Conservation (phyloP, 371 early-diverging fungal genomes). For the Rhizopus microsporus region DNA sequence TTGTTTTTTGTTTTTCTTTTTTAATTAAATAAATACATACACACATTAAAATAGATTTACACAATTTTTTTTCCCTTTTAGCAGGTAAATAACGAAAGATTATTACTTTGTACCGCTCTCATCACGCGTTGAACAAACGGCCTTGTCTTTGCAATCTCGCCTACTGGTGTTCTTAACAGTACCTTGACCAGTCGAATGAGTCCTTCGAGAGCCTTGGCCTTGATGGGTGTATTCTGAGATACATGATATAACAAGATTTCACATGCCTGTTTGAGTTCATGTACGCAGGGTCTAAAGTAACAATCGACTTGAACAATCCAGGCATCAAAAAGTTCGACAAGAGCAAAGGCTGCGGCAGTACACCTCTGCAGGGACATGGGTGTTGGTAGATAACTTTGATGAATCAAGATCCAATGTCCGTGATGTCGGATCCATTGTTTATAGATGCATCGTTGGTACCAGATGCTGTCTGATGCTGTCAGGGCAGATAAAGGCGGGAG, state of each 20-base stretch:
- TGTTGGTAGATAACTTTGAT: slow-evolving; percentile 47
- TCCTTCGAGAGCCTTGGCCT: slow-evolving; percentile 31
- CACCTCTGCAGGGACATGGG: slow-evolving; percentile 44
- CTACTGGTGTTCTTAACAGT: slow-evolving; percentile 40
- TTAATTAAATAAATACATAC: too few relatives aligned
- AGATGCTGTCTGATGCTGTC: slow-evolving; percentile 8
- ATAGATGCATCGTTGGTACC: slow-evolving; percentile 38
- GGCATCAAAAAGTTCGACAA: slow-evolving; percentile 41
- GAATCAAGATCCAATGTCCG: slow-evolving; percentile 52
- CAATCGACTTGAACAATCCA: slow-evolving; percentile 44
- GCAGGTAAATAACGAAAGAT: background rate
- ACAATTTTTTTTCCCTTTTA: too few relatives aligned
- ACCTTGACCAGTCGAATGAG: slow-evolving; percentile 27
- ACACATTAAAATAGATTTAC: too few relatives aligned
- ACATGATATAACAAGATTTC: slow-evolving; percentile 46
- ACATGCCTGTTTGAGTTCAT: slow-evolving; percentile 50
- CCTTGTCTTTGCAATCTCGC: slow-evolving; percentile 45
- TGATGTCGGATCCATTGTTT: slow-evolving; percentile 45
- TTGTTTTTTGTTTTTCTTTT: too few relatives aligned
- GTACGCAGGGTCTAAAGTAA: slow-evolving; percentile 51
- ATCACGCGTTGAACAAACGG: slow-evolving; percentile 46
- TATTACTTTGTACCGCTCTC: slow-evolving; percentile 16
- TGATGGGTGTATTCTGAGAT: slow-evolving; percentile 26
- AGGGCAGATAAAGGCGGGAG: slow-evolving; percentile 13
- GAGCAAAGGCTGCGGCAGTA: slow-evolving; percentile 43